Base-by-base conservation (phyloP, 164 flowering plant genomes). In the Kalanchoe fedtschenkoi region DNA sequence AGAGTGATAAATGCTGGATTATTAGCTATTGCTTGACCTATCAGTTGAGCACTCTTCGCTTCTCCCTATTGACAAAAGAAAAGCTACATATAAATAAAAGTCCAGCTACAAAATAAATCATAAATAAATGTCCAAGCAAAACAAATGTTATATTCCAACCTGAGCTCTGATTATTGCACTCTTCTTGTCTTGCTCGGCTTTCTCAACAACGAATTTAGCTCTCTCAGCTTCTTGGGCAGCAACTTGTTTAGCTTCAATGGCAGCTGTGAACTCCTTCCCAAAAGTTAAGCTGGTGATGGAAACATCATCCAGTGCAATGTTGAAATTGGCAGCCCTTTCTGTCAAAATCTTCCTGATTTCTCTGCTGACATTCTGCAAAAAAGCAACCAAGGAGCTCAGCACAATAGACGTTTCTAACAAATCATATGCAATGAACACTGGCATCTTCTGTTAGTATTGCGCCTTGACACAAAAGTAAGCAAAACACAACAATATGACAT, bases 151-250 rank as follows among this genome's bases (percentile, higher is more conserved):
- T 43, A 3, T 16, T 5, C 47, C 19, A 43, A 43, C 22, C 47
- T 43, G 47, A 43, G 47, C 47, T 43, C 47, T 43, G 21, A 43
- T 43, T 19, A 43, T 43, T 4, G 22, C 47, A 21, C 53, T 46
- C 53, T 5, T 46, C 53, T 46, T 46, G 28, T 19, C 24, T 46
- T 46, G 53, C 53, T 46, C 53, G 3, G 46, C 46, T 28, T 46
- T 46, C 26, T 43, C 87, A 39, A 83, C 89, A 53, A 86, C 78
- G 71, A 76, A 83, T 57, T 81, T 83, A 65, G 91, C 83, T 33
- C 87, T 74, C 67, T 83, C 84, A 29, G 87, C 91, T 71, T 86
- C 87, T 61, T 83, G 89, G 19, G 87, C 88, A 63, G 91, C 89
- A 58, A 86, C 78, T 64, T 82, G 88, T 53, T 83, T 86, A 26